These are phyloP conservation scores for Sphagnum tenellum DNA, from an alignment of 225 moss, liverwort and hornwort genomes.

Conservation along the genomic window DNA sequence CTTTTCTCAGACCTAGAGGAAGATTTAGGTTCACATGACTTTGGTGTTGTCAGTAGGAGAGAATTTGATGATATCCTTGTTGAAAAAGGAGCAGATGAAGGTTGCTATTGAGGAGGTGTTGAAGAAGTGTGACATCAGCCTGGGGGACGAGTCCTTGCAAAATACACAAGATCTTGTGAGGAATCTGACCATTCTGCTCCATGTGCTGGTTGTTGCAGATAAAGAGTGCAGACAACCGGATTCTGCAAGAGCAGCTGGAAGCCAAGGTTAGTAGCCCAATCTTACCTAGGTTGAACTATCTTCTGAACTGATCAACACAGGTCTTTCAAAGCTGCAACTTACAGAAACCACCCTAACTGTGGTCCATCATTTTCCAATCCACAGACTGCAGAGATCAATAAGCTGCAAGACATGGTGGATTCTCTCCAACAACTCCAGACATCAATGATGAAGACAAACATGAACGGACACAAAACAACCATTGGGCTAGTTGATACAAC, in stretches of 20 bases:
- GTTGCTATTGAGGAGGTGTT: too few species aligned
- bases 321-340: too few species aligned
- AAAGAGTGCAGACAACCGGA: conserved; percentile 88
- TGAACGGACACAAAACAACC: conserved; percentile 46
- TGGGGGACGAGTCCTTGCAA: too few species aligned
- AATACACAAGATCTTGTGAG: too few species aligned
- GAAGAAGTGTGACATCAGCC: too few species aligned
- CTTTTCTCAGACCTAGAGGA: too few species aligned
- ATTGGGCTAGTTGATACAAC: conserved; percentile 68
- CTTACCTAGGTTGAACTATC: not conserved
- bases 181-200: not conserved
- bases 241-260: conserved; percentile 88
- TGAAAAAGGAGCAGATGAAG: too few species aligned
- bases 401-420: conserved; percentile 60
- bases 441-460: conserved; percentile 48
- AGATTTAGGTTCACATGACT: too few species aligned
- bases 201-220: conserved; percentile 37
- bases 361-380: too few species aligned
- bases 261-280: conserved; percentile 46
- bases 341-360: too few species aligned
- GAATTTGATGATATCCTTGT: too few species aligned
- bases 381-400: conserved; percentile 77
- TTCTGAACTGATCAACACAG: not conserved
- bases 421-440: conserved; percentile 72
- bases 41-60: too few species aligned